These are phyloP conservation scores for Coprinellus micaceus DNA, from an alignment of 768 basidiomycete genomes.

Conservation along the genomic window DNA sequence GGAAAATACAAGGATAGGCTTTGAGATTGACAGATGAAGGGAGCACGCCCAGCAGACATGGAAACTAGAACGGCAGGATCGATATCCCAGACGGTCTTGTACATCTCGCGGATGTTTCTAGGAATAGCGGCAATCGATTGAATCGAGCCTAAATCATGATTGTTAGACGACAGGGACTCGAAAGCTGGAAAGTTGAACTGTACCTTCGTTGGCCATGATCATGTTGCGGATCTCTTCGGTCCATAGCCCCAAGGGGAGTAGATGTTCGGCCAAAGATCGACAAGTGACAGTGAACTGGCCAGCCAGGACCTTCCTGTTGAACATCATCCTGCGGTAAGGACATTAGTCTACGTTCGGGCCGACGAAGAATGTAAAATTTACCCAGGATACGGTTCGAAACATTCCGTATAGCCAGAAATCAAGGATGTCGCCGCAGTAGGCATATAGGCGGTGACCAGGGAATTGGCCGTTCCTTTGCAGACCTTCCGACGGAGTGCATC, in stretches of 20 bases:
- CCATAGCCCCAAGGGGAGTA: neutral
- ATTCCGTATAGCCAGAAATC: neutral
- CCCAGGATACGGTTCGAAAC: neutral
- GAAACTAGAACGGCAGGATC: conserved; percentile 40
- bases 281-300: neutral
- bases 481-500: neutral
- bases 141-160: neutral
- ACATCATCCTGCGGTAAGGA: neutral
- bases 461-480: neutral
- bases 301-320: neutral
- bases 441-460: neutral
- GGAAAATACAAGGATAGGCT: conserved; percentile 74
- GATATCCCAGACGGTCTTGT: conserved; percentile 17
- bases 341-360: no score
- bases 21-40: conserved; percentile 65
- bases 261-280: neutral
- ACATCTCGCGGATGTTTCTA: conserved; percentile 16
- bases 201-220: neutral
- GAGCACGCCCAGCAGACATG: neutral
- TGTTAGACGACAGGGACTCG: neutral
- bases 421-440: neutral
- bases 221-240: neutral
- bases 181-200: neutral
- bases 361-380: neutral
- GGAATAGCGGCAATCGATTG: neutral